Evolutionary conservation across 2,329 filamentous ascomycete genomes (phyloP).

Genomic region (Aspergillus pseudoviridinutans): DNA sequence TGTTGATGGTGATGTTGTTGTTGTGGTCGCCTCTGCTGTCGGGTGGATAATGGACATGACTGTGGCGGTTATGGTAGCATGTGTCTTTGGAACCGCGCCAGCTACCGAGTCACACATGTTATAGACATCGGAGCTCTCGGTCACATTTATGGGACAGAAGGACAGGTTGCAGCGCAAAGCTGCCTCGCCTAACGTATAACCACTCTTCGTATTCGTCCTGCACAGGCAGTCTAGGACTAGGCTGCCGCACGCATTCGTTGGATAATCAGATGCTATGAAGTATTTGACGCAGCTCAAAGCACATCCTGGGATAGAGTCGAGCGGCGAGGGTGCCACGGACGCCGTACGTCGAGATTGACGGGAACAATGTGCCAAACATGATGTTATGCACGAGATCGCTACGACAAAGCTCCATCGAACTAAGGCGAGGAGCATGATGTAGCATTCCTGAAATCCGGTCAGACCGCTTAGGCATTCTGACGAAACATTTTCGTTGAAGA

Average conservation of each 20-base stretch:
- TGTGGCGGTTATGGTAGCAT: constrained; percentile 36
- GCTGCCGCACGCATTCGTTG: constrained; percentile 46
- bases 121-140: constrained; percentile 43
- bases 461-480: constrained; percentile 5
- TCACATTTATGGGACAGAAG: constrained; percentile 50
- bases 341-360: constrained; percentile 13
- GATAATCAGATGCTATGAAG: constrained; percentile 61
- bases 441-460: constrained; percentile 16
- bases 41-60: constrained; percentile 16
- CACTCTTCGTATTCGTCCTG: constrained; percentile 53
- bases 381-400: constrained; percentile 18
- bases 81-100: constrained; percentile 32
- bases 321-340: constrained; percentile 24
- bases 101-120: constrained; percentile 53
- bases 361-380: constrained; percentile 21
- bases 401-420: constrained; percentile 23
- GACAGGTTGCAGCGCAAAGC: constrained; percentile 64
- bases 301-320: constrained; percentile 53
- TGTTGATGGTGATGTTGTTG: constrained; percentile 2
- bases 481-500: background rate
- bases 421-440: constrained; percentile 34
- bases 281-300: constrained; percentile 58
- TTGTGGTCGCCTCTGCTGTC: constrained; percentile 3
- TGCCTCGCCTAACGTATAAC: constrained; percentile 68
- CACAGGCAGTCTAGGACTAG: constrained; percentile 63